Evolutionary conservation across 1,139 yeast genomes (phyloP).

Genomic region (Candida buenavistaensis): DNA sequence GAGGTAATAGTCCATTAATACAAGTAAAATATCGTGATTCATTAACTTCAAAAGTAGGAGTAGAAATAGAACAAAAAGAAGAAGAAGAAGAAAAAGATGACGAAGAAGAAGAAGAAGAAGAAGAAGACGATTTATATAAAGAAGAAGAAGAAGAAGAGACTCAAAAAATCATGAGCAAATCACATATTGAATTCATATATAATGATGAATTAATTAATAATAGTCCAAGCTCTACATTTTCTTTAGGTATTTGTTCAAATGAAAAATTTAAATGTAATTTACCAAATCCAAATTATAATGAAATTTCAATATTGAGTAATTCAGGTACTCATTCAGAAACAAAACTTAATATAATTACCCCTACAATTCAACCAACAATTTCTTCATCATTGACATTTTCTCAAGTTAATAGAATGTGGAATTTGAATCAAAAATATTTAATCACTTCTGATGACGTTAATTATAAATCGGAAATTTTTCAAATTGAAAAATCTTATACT

Average conservation of each 20-base stretch:
- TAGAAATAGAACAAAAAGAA: slow-evolving; percentile 12
- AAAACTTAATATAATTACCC: slow-evolving; percentile 59
- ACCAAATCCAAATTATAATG: slow-evolving; percentile 65
- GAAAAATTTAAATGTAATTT: slow-evolving; percentile 59
- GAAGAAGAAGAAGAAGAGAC: slow-evolving; percentile 39
- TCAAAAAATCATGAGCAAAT: slow-evolving; percentile 25
- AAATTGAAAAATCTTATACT: slow-evolving; percentile 65
- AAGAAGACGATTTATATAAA: slow-evolving; percentile 29
- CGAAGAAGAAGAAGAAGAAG: slow-evolving; percentile 23
- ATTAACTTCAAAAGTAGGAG: slow-evolving; percentile 1
- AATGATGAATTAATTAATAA: slow-evolving; percentile 61
- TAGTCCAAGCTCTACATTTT: slow-evolving; percentile 76
- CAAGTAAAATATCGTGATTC: slow-evolving; percentile 29
- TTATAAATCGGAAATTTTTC: slow-evolving; percentile 70
- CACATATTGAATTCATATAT: slow-evolving; percentile 38
- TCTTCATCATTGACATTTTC: slow-evolving; percentile 73
- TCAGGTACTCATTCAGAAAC: slow-evolving; percentile 64
- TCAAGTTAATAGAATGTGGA: slow-evolving; percentile 77
- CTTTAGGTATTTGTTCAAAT: slow-evolving; percentile 62
- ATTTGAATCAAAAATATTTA: slow-evolving; percentile 55
- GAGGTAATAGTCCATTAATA: slow-evolving; percentile 38
- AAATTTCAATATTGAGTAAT: slow-evolving; percentile 66
- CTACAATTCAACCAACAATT: slow-evolving; percentile 64
- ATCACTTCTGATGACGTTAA: slow-evolving; percentile 72
- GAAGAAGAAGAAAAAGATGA: slow-evolving; percentile 15